Conservation (phyloP, 805 yeast genomes). For the Sugiyamaella floridensis region DNA sequence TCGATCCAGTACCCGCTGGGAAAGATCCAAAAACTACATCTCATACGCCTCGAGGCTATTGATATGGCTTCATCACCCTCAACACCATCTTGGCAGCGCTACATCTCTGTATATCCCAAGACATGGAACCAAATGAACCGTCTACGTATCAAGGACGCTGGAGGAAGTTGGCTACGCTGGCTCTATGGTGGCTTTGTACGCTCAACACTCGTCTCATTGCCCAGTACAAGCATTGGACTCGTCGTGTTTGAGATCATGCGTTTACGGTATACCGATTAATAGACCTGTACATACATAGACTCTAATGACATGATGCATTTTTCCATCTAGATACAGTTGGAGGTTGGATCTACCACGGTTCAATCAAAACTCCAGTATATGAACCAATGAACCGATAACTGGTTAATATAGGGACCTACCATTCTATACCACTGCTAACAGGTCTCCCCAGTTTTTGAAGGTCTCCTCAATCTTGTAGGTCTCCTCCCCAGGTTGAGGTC, state of each 20-base stretch:
- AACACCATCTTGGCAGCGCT: constrained; percentile 34
- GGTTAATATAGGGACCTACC: no score
- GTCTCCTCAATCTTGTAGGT: no score
- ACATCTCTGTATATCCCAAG: constrained; percentile 70
- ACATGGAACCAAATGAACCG: constrained; percentile 55
- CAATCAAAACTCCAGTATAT: no score
- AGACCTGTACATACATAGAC: neutral
- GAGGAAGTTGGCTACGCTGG: constrained; percentile 54
- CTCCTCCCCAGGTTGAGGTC: no score
- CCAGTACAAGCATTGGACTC: constrained; percentile 83
- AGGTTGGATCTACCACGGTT: no score
- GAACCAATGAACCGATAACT: no score
- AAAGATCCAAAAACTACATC: constrained; percentile 72
- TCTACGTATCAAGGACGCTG: constrained; percentile 47
- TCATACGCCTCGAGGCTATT: constrained; percentile 70
- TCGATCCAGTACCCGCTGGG: constrained; percentile 77
- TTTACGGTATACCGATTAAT: constrained; percentile 11
- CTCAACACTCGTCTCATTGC: constrained; percentile 68
- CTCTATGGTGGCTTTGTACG: constrained; percentile 71
- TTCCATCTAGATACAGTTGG: no score
- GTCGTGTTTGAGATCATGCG: constrained; percentile 80
- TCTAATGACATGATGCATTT: no score
- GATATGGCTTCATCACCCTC: constrained; percentile 35
- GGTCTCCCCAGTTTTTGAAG: no score
- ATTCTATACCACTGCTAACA: no score